Evolutionary conservation across 1,284 basidiomycete genomes (phyloP).

Genomic region (Xerocomus minutiporus): DNA sequence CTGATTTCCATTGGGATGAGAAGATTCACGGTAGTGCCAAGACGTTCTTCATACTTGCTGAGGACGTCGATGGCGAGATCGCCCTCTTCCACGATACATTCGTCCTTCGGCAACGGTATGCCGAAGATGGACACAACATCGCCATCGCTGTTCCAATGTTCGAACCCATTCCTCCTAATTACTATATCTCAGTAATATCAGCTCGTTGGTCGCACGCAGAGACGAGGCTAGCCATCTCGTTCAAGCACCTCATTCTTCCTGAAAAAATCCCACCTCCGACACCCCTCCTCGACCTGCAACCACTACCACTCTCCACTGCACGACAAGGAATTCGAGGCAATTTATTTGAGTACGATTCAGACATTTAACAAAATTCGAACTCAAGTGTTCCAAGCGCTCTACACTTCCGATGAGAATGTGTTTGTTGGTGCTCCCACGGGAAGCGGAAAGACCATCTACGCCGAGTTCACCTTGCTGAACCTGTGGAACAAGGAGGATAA

Average conservation of each 20-base stretch:
- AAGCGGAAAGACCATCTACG: constrained; percentile 80
- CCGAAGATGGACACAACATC: constrained; percentile 89
- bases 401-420: constrained; percentile 93
- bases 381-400: constrained; percentile 68
- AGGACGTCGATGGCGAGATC: constrained; percentile 95
- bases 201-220: constrained; percentile 97
- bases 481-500: constrained; percentile 89
- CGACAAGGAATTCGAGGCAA: constrained; percentile 83
- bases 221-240: constrained; percentile 91
- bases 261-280: constrained; percentile 96
- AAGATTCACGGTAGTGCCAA: constrained; percentile 87
- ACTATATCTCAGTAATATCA: constrained; percentile 93
- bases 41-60: constrained; percentile 89
- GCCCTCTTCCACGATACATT: constrained; percentile 94
- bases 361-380: constrained; percentile 99
- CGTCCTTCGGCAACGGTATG: constrained; percentile 91
- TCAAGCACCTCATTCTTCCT: constrained; percentile 96
- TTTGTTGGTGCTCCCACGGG: constrained; percentile 96
- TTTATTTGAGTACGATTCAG: constrained; percentile 76
- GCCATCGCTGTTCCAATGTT: constrained; percentile 95
- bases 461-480: constrained; percentile 51
- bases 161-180: constrained; percentile 95
- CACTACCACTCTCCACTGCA: constrained; percentile 91
- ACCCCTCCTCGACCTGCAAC: constrained; percentile 88
- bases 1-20: constrained; percentile 97